phyloP scores from a whole-genome alignment of 139 green algal genomes.

The Chlamydomonas asymmetrica region DNA sequence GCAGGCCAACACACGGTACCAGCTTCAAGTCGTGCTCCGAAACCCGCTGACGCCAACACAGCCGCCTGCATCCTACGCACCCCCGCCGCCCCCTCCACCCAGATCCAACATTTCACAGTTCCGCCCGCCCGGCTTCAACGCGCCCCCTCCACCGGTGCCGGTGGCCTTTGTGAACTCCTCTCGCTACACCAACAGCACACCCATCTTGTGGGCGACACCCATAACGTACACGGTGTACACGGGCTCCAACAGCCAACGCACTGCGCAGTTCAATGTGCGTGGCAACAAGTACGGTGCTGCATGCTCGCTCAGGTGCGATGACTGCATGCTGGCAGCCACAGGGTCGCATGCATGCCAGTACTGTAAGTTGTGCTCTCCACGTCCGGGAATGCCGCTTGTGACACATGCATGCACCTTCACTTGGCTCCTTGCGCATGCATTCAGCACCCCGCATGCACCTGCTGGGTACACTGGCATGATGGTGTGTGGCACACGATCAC shows the following conservation, averaged over 20 bases:
- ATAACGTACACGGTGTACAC: constrained; percentile 2
- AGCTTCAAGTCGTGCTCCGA: neutral
- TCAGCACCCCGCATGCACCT: no score
- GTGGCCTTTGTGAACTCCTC: no score
- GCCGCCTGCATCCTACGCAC: neutral
- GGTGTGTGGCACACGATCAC: no score
- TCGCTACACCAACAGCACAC: constrained; percentile 26
- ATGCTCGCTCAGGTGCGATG: constrained; percentile 16
- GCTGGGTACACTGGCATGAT: no score
- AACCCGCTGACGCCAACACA: constrained; percentile 2
- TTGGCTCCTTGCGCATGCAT: no score
- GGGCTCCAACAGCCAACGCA: neutral
- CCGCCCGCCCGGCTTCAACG: neutral
- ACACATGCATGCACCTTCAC: no score
- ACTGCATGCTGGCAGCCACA: no score
- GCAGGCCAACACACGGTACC: constrained; percentile 23
- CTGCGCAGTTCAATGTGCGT: constrained; percentile 6
- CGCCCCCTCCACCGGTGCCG: no score
- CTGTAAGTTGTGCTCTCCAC: no score
- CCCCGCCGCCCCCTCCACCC: neutral
- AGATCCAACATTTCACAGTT: neutral
- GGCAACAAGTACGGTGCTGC: constrained; percentile 32
- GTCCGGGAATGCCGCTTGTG: no score
- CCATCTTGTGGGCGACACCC: constrained; percentile 25
- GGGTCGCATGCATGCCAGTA: no score